These are phyloP conservation scores for Cytospora mali DNA, from an alignment of 2,329 filamentous ascomycete species.

Conservation along the genomic window DNA sequence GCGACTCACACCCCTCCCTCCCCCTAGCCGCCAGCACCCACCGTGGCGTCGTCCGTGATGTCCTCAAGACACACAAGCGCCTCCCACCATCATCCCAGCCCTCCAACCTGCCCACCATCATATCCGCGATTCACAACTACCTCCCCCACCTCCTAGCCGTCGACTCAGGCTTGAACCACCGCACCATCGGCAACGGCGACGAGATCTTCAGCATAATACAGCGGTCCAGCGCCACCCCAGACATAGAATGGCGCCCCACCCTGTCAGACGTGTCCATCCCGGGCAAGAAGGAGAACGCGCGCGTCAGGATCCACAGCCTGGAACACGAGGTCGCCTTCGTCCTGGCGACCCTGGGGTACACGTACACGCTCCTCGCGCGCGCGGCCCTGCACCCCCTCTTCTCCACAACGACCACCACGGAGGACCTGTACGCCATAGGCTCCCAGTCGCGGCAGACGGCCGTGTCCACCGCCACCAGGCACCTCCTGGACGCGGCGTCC, in stretches of 20 bases:
- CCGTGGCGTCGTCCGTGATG: slow-evolving; percentile 79
- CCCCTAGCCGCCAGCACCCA: slow-evolving; percentile 80
- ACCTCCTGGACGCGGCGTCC: slow-evolving; percentile 76
- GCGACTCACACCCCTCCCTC: slow-evolving; percentile 85
- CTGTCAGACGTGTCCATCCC: slow-evolving; percentile 67
- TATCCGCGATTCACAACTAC: slow-evolving; percentile 73
- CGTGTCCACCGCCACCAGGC: slow-evolving; percentile 74
- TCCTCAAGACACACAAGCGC: slow-evolving; percentile 87
- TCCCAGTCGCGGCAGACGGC: slow-evolving; percentile 69
- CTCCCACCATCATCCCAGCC: slow-evolving; percentile 72
- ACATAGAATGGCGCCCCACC: slow-evolving; percentile 84
- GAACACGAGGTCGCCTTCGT: slow-evolving; percentile 84
- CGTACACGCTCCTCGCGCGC: slow-evolving; percentile 72
- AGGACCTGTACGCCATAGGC: slow-evolving; percentile 46
- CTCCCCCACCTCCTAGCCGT: slow-evolving; percentile 82
- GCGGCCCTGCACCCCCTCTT: slow-evolving; percentile 74
- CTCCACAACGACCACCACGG: slow-evolving; percentile 58
- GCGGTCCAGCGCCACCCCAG: slow-evolving; percentile 60
- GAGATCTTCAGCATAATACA: slow-evolving; percentile 64
- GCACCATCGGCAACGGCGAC: slow-evolving; percentile 44
- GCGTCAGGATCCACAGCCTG: slow-evolving; percentile 72
- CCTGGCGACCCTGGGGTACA: slow-evolving; percentile 75
- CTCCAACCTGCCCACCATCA: slow-evolving; percentile 69
- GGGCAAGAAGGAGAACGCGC: slow-evolving; percentile 60
- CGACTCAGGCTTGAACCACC: slow-evolving; percentile 68